phyloP scores from a whole-genome alignment of 2,329 filamentous ascomycete species.

The Colletotrichum spaethianum region DNA sequence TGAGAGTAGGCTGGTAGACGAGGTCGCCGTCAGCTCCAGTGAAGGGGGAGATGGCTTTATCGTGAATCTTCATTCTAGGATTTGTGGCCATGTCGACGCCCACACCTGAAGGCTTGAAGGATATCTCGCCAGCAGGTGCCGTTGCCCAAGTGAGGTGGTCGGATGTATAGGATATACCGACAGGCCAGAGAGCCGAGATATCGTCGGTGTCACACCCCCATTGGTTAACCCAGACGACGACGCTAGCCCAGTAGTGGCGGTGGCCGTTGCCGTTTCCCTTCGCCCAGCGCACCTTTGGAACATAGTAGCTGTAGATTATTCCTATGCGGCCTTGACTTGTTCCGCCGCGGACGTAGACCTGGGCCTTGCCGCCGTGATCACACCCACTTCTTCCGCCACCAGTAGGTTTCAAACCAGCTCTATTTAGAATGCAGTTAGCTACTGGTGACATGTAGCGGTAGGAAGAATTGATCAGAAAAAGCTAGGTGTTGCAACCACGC shows the following conservation, averaged over 20 bases:
- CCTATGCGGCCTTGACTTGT: not conserved
- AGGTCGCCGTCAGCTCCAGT: not conserved
- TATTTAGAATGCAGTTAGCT: not conserved
- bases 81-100: not conserved
- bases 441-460: not conserved
- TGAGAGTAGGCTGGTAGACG: slow-evolving; percentile 1
- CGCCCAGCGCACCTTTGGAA: slow-evolving; percentile 10
- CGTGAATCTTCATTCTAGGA: not conserved
- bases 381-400: not conserved
- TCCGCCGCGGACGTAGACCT: slow-evolving; percentile 10
- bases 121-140: not conserved
- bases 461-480: not conserved
- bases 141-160: slow-evolving; percentile 5
- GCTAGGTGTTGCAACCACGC: too few relatives aligned
- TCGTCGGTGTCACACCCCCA: not conserved
- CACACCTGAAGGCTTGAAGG: not conserved
- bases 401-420: not conserved
- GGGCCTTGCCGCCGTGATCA: not conserved
- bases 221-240: slow-evolving; percentile 6
- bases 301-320: slow-evolving; percentile 13
- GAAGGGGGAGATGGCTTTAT: not conserved
- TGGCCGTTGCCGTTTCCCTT: not conserved
- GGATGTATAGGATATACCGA: not conserved
- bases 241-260: slow-evolving; percentile 26
- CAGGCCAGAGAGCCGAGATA: not conserved